Percentiles rank a stretch among this genome's conserved stretches.
Conservation (phyloP, 73 alveolate genomes). For the Paramecium octaurelia region DNA sequence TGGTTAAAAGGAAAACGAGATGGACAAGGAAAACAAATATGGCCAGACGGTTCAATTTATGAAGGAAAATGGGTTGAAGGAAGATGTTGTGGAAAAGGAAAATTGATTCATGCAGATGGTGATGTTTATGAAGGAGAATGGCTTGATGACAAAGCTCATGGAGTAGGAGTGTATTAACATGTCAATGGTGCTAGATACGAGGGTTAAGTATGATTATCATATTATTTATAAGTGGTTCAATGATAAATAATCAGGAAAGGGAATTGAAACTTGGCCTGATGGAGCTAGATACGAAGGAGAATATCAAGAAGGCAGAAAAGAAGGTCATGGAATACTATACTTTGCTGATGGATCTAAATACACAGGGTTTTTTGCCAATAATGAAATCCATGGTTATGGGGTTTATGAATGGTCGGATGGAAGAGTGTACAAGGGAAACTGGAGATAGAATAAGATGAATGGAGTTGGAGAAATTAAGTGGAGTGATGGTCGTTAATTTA, state of each 20-base stretch:
- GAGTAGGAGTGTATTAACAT: slow-evolving; percentile 71
- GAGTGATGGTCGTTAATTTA: slow-evolving; percentile 66
- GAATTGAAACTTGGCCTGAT: slow-evolving; percentile 57
- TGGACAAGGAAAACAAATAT: slow-evolving; percentile 70
- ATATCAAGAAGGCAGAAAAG: slow-evolving; percentile 48
- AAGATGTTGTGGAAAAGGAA: slow-evolving; percentile 75
- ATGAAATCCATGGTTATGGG: slow-evolving; percentile 56
- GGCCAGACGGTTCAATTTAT: slow-evolving; percentile 82
- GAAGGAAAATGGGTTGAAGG: slow-evolving; percentile 79
- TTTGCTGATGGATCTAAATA: slow-evolving; percentile 70
- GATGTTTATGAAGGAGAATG: slow-evolving; percentile 76
- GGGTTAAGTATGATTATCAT: slow-evolving; percentile 51
- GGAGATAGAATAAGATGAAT: slow-evolving; percentile 71
- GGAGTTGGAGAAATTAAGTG: slow-evolving; percentile 76
- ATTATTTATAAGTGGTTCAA: slow-evolving; percentile 21
- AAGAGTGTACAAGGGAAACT: slow-evolving; percentile 74
- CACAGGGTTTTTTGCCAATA: neutral
- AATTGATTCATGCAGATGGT: slow-evolving; percentile 72
- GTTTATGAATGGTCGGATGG: slow-evolving; percentile 74
- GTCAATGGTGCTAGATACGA: slow-evolving; percentile 75
- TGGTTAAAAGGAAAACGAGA: slow-evolving; percentile 70
- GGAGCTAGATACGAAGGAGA: slow-evolving; percentile 60
- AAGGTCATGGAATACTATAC: slow-evolving; percentile 60
- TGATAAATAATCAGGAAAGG: slow-evolving; percentile 48
- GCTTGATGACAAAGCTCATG: slow-evolving; percentile 78